phyloP scores from a whole-genome alignment of 106 monocot species.

The Phalaenopsis aphrodite region DNA sequence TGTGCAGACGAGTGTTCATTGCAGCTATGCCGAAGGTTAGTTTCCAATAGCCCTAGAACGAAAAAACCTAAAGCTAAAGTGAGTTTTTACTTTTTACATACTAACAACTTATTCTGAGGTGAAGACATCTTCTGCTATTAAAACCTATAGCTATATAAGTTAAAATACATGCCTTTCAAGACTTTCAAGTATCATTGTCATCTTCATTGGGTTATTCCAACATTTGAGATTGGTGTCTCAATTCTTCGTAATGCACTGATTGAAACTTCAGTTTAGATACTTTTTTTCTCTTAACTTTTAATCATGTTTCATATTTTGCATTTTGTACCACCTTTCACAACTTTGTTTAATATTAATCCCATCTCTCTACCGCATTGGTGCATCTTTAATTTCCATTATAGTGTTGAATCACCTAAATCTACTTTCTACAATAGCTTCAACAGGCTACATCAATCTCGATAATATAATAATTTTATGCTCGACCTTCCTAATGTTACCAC shows the following conservation, averaged over 20 bases:
- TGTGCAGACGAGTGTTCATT: background rate
- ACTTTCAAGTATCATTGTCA: background rate
- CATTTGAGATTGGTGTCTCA: background rate
- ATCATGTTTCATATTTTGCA: background rate
- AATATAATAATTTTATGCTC: background rate
- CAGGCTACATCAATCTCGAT: background rate
- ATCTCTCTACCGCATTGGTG: background rate
- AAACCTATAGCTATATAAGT: background rate
- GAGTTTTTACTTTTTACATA: background rate
- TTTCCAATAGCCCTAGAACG: background rate
- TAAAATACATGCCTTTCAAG: background rate
- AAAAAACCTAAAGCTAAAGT: background rate
- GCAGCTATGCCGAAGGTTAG: background rate
- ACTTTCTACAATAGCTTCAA: background rate
- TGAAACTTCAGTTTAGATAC: too few species aligned
- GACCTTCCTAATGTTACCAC: background rate
- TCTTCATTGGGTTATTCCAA: background rate
- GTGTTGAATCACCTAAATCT: background rate
- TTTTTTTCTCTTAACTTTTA: background rate
- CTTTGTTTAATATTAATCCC: background rate
- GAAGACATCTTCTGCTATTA: background rate
- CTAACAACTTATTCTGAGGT: background rate
- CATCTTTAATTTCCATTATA: background rate
- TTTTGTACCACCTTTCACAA: background rate
- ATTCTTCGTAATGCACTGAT: background rate